These are phyloP conservation scores for Hymenoscyphus infarciens DNA, from an alignment of 2,329 filamentous ascomycete species.

Conservation along the genomic window DNA sequence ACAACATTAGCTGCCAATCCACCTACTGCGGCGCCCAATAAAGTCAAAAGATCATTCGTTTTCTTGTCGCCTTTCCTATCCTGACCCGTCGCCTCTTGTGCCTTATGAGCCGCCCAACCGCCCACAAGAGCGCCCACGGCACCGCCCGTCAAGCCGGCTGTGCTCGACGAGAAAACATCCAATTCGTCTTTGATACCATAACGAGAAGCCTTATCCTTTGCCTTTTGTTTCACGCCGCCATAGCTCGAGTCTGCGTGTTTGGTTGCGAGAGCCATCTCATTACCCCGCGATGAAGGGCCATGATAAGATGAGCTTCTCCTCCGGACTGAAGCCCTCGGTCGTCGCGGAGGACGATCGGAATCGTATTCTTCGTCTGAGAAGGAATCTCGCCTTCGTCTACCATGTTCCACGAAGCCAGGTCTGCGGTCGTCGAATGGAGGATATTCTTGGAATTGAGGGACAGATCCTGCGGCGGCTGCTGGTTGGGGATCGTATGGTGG, in stretches of 20 bases:
- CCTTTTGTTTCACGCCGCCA: conserved; percentile 11
- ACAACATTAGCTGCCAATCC: conserved; percentile 29
- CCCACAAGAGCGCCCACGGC: conserved; percentile 28
- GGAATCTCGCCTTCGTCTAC: conserved; percentile 4
- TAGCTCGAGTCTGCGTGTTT: conserved; percentile 9
- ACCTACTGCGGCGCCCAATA: conserved; percentile 30
- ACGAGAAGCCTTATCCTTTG: conserved; percentile 18
- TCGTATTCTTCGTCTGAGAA: neutral
- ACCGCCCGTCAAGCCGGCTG: conserved; percentile 21
- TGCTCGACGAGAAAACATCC: conserved; percentile 24
- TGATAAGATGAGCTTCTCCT: conserved; percentile 10
- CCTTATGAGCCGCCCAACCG: conserved; percentile 30
- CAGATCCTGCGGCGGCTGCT: neutral
- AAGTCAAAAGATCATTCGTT: conserved; percentile 21
- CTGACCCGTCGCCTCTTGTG: conserved; percentile 21
- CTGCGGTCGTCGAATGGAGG: neutral
- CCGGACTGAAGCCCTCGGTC: neutral
- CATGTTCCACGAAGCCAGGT: neutral
- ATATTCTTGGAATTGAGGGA: neutral
- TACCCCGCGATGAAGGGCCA: neutral
- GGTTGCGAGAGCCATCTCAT: conserved; percentile 5
- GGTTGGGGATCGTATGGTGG: conserved; percentile 8
- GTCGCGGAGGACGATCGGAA: neutral
- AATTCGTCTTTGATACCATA: conserved; percentile 28
- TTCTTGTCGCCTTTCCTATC: conserved; percentile 14